These are phyloP conservation scores for Phytophthora melonis DNA, from an alignment of 352 stramenopile genomes.

Conservation along the genomic window DNA sequence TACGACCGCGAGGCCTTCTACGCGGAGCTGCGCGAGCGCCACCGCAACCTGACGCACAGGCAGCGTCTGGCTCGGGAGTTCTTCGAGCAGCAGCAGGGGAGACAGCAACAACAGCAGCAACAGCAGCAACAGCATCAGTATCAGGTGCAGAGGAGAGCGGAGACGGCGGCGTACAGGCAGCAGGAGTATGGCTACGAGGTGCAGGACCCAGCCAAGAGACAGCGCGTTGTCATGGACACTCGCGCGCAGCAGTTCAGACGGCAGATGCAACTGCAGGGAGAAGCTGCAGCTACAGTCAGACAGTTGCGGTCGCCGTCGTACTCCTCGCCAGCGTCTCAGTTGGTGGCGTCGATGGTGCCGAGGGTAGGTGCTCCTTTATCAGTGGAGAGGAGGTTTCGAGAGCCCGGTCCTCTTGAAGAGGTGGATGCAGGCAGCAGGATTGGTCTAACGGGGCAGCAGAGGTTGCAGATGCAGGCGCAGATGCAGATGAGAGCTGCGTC, in stretches of 20 bases:
- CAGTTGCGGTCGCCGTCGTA: neutral
- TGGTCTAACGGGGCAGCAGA: too few species aligned
- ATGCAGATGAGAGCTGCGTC: too few species aligned
- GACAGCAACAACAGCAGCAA: neutral
- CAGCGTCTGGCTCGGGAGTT: slow-evolving; percentile 23
- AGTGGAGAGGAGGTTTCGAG: neutral
- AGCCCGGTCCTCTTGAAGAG: neutral
- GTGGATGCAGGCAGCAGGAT: too few species aligned
- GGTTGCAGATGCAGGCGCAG: too few species aligned
- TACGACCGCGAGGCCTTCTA: slow-evolving; percentile 28
- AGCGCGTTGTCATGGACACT: neutral
- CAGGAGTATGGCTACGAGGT: neutral
- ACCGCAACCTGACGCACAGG: slow-evolving; percentile 29
- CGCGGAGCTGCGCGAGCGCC: slow-evolving; percentile 31
- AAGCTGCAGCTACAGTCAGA: neutral
- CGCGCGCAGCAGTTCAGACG: neutral
- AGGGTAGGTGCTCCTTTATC: neutral
- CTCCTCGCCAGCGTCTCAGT: neutral
- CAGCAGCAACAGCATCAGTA: too few species aligned
- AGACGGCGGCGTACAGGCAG: neutral
- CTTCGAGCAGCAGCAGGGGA: slow-evolving; percentile 12
- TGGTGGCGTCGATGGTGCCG: neutral
- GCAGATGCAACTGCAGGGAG: neutral
- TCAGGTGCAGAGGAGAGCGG: too few species aligned
- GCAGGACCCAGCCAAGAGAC: slow-evolving; percentile 6